A percentile compares a stretch with the other conserved stretches of the same genome.
phyloP scores from a whole-genome alignment of 371 early-diverging fungal genomes.

The Mucor indicus region DNA sequence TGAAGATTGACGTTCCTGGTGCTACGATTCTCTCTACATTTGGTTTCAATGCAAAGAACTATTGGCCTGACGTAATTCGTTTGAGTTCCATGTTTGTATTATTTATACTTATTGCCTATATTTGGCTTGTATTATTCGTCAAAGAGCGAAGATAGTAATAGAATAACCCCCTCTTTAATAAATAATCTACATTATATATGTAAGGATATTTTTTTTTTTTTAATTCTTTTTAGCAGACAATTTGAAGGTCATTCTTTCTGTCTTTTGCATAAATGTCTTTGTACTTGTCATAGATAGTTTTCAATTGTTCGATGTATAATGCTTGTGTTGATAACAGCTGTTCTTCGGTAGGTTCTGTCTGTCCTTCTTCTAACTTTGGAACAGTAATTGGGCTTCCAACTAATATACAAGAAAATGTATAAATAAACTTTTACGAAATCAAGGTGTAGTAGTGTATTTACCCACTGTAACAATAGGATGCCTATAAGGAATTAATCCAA shows the following conservation, averaged over 20 bases:
- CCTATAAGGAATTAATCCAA: slow-evolving; percentile 55
- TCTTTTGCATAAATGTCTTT: slow-evolving; percentile 64
- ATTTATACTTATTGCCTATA: slow-evolving; percentile 69
- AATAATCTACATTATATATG: not conserved
- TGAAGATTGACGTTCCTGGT: slow-evolving; percentile 85
- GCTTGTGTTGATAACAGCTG: slow-evolving; percentile 53
- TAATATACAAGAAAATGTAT: not conserved
- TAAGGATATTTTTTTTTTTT: not conserved
- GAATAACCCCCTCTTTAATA: not conserved
- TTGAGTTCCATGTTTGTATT: slow-evolving; percentile 57
- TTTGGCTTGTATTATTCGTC: slow-evolving; percentile 82
- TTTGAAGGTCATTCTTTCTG: slow-evolving; percentile 34
- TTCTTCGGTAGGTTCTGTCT: slow-evolving; percentile 50
- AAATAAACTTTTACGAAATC: too few relatives aligned
- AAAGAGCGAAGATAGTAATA: slow-evolving; percentile 75
- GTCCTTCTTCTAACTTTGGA: slow-evolving; percentile 28
- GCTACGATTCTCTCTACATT: slow-evolving; percentile 85
- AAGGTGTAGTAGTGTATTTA: too few relatives aligned
- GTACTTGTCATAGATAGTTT: slow-evolving; percentile 57
- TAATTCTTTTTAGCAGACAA: not conserved
- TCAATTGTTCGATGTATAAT: slow-evolving; percentile 55
- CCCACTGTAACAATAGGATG: slow-evolving; percentile 43
- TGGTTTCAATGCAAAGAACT: slow-evolving; percentile 83
- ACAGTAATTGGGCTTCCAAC: slow-evolving; percentile 64
- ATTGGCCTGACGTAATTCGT: slow-evolving; percentile 79